These are phyloP conservation scores for Starmerella floris DNA, from an alignment of 805 yeast genomes.

Conservation along the genomic window DNA sequence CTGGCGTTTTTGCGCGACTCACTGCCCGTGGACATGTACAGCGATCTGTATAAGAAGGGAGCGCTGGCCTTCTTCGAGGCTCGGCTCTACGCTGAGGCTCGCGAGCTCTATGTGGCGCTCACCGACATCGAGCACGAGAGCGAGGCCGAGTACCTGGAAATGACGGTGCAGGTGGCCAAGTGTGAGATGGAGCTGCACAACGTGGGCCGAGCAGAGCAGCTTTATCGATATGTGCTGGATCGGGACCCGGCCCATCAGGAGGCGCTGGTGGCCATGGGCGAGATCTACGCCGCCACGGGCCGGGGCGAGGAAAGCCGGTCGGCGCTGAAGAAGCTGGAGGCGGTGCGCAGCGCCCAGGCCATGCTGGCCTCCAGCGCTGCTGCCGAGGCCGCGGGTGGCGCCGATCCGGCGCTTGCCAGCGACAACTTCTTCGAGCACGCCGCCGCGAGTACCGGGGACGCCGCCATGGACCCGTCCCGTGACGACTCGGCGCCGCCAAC, in stretches of 20 bases:
- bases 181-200: constrained; percentile 61
- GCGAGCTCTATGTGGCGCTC: constrained; percentile 48
- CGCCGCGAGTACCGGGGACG: not conserved
- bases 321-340: constrained; percentile 9
- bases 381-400: not conserved
- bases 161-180: constrained; percentile 51
- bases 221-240: constrained; percentile 21
- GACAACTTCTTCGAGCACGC: not conserved
- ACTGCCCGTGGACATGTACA: constrained; percentile 41
- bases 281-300: constrained; percentile 43
- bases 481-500: not conserved
- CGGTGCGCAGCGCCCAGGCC: constrained; percentile 4
- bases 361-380: not conserved
- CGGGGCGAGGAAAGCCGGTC: constrained; percentile 24
- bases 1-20: constrained; percentile 45
- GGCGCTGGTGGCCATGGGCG: constrained; percentile 65
- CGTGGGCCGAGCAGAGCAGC: constrained; percentile 23
- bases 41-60: constrained; percentile 64
- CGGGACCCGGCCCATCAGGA: constrained; percentile 43
- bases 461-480: not conserved
- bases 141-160: constrained; percentile 22
- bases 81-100: constrained; percentile 63
- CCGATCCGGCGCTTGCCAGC: not conserved
- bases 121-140: constrained; percentile 29
- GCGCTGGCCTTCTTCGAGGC: constrained; percentile 60